phyloP scores from a whole-genome alignment of 2,329 filamentous ascomycete genomes.

The Berkeleyomyces rouxiae region DNA sequence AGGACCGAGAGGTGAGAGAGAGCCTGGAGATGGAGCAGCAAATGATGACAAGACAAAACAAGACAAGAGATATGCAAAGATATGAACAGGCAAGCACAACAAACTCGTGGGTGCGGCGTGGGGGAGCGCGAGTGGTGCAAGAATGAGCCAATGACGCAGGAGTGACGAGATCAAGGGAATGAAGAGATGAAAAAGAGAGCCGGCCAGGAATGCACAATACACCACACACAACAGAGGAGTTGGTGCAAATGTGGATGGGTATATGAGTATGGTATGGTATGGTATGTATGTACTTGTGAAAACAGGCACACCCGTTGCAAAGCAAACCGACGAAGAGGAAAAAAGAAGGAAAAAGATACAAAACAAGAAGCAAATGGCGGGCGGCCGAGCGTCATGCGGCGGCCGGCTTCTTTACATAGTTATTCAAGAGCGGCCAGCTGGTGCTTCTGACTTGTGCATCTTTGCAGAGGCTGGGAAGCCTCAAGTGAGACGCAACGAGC shows the following conservation, averaged over 20 bases:
- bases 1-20: background rate
- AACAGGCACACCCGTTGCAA: no score
- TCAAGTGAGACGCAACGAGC: background rate
- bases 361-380: no score
- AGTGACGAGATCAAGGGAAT: background rate
- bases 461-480: background rate
- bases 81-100: no score
- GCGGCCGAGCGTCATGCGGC: no score
- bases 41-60: background rate
- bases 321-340: no score
- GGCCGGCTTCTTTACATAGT: no score
- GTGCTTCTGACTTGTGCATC: background rate
- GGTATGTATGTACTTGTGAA: no score
- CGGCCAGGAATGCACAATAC: background rate
- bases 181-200: background rate
- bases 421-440: background rate
- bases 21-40: background rate
- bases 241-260: no score
- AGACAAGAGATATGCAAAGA: background rate
- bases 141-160: background rate
- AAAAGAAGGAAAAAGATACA: no score
- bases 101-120: no score
- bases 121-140: background rate
- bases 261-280: no score
- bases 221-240: background rate